Evolutionary conservation across 768 basidiomycete species (phyloP).

Genomic region (Lyophyllum atratum): DNA sequence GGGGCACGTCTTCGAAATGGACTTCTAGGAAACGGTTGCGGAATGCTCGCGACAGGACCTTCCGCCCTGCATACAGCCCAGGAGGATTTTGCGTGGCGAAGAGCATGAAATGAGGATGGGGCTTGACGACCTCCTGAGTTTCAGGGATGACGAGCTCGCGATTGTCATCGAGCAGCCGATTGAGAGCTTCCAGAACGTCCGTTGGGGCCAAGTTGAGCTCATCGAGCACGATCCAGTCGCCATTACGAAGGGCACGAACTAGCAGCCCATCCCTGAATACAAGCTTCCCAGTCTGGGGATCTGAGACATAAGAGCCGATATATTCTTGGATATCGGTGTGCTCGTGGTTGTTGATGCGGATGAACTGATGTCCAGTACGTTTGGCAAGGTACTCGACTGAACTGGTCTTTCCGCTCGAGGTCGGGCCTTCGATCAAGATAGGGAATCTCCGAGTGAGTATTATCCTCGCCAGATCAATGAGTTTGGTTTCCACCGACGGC

Average conservation of each 20-base stretch:
- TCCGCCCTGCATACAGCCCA: conserved; percentile 92
- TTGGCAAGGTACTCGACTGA: conserved; percentile 94
- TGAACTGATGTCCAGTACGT: conserved; percentile 91
- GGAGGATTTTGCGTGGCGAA: conserved; percentile 99
- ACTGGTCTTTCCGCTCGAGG: conserved; percentile 96
- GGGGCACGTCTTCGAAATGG: conserved; percentile 96
- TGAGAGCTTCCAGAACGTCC: conserved; percentile 96
- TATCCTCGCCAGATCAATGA: conserved; percentile 93
- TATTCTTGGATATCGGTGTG: conserved; percentile 99
- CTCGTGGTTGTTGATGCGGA: conserved; percentile 99
- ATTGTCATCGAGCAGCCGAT: conserved; percentile 95
- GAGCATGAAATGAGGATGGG: conserved; percentile 95
- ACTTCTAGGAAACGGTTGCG: conserved; percentile 97
- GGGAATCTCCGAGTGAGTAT: conserved; percentile 88
- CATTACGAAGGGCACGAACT: conserved; percentile 86
- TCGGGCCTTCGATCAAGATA: conserved; percentile 96
- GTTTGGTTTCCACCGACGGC: conserved; percentile 90
- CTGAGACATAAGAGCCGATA: conserved; percentile 93
- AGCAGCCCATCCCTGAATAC: conserved; percentile 94
- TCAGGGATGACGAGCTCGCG: conserved; percentile 95
- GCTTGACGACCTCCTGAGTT: conserved; percentile 90
- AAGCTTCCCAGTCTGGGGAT: conserved; percentile 89
- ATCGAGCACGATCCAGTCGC: conserved; percentile 98
- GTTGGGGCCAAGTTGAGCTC: conserved; percentile 97
- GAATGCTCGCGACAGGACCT: conserved; percentile 93